Conservation (phyloP, 2,329 filamentous ascomycete genomes). For the Talaromyces sp. region DNA sequence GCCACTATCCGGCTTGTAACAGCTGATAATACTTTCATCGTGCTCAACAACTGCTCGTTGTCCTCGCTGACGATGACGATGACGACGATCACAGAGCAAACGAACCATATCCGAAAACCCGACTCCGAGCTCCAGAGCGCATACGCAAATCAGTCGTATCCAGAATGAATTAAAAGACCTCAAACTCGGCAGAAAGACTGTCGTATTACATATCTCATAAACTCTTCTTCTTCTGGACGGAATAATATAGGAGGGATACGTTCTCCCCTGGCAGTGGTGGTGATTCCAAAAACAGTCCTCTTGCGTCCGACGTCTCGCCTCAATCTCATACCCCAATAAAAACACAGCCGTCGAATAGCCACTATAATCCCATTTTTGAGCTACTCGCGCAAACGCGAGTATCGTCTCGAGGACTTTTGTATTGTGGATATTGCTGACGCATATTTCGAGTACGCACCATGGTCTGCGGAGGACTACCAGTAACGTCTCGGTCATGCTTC, state of each 20-base stretch:
- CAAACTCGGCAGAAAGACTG: slow-evolving; percentile 11
- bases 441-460: slow-evolving; percentile 16
- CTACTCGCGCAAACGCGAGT: slow-evolving; percentile 1
- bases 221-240: neutral
- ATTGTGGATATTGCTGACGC: neutral
- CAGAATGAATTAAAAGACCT: slow-evolving; percentile 14
- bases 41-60: too few species aligned
- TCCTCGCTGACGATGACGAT: neutral
- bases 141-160: slow-evolving; percentile 13
- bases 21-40: neutral
- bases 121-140: neutral
- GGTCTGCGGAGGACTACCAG: slow-evolving; percentile 9
- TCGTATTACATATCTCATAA: slow-evolving; percentile 4
- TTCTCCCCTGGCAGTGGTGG: too few species aligned
- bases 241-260: too few species aligned
- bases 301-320: neutral
- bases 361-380: slow-evolving; percentile 2
- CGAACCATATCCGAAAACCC: slow-evolving; percentile 3
- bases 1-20: neutral
- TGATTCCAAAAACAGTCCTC: too few species aligned
- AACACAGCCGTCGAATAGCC: slow-evolving; percentile 12
- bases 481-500: slow-evolving; percentile 1
- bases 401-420: neutral
- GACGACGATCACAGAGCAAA: slow-evolving; percentile 1
- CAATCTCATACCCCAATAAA: slow-evolving; percentile 9